phyloP scores from a whole-genome alignment of 164 flowering plant genomes.

The Vitis riparia region DNA sequence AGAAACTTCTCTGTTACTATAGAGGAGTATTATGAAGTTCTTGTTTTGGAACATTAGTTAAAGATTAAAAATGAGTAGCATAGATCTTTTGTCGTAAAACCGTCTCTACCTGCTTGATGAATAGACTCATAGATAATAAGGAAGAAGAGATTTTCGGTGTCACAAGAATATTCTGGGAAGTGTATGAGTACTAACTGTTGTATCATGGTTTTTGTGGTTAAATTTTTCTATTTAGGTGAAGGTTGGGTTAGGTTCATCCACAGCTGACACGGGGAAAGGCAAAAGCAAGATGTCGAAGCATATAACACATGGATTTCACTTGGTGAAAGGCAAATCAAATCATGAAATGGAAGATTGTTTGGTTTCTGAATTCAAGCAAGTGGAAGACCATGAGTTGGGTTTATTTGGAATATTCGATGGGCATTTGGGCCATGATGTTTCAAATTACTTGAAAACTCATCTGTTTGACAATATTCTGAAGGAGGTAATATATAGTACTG shows the following conservation, averaged over 20 bases:
- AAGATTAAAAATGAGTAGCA: no score
- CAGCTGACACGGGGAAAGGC: slow-evolving; percentile 39
- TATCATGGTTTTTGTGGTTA: not conserved
- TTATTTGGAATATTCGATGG: slow-evolving; percentile 55
- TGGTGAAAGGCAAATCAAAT: slow-evolving; percentile 44
- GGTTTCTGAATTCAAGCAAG: slow-evolving; percentile 35
- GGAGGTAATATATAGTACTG: slow-evolving; percentile 26
- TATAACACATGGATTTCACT: slow-evolving; percentile 38
- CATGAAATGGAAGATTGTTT: slow-evolving; percentile 52
- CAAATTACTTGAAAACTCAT: slow-evolving; percentile 37
- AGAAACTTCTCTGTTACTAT: no score
- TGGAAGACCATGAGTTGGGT: slow-evolving; percentile 34
- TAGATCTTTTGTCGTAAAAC: no score
- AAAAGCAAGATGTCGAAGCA: slow-evolving; percentile 35
- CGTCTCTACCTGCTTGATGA: no score
- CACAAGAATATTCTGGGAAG: not conserved
- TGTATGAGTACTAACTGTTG: not conserved
- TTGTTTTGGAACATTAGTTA: no score
- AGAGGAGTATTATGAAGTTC: no score
- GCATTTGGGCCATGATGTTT: slow-evolving; percentile 50
- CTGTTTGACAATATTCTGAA: slow-evolving; percentile 42
- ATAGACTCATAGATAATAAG: no score
- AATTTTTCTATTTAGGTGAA: slow-evolving; percentile 24
- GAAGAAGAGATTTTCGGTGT: not conserved
- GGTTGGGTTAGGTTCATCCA: slow-evolving; percentile 33